phyloP scores from a whole-genome alignment of 768 basidiomycete genomes.

The Termitomyces sp. region DNA sequence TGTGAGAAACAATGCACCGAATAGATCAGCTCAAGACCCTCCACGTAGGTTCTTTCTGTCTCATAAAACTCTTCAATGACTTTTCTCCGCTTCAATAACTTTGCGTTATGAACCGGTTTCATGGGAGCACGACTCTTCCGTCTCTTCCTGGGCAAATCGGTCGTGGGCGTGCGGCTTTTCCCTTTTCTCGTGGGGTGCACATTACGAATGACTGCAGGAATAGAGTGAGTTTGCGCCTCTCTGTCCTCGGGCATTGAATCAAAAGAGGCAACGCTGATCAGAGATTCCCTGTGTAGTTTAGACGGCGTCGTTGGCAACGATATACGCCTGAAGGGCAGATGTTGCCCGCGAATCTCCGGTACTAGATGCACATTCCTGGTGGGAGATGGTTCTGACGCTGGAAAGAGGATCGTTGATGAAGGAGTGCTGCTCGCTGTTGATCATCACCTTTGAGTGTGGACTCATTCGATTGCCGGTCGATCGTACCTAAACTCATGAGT shows the following conservation, averaged over 20 bases:
- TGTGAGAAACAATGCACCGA: slow-evolving; percentile 43
- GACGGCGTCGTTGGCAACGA: slow-evolving; percentile 54
- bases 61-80: slow-evolving; percentile 79
- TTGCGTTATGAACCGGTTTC: slow-evolving; percentile 43
- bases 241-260: slow-evolving; percentile 65
- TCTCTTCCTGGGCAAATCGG: slow-evolving; percentile 37
- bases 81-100: slow-evolving; percentile 56
- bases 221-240: slow-evolving; percentile 17
- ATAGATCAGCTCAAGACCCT: slow-evolving; percentile 81
- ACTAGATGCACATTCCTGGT: slow-evolving; percentile 15
- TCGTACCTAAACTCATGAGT: slow-evolving; percentile 6
- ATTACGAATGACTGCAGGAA: slow-evolving; percentile 30
- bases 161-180: slow-evolving; percentile 32
- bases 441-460: not conserved
- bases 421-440: slow-evolving; percentile 10
- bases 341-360: slow-evolving; percentile 37
- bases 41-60: slow-evolving; percentile 78
- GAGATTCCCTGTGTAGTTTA: slow-evolving; percentile 55
- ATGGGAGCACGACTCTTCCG: slow-evolving; percentile 31
- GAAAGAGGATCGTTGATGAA: slow-evolving; percentile 24
- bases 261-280: slow-evolving; percentile 69
- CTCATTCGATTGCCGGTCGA: not conserved
- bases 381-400: slow-evolving; percentile 19
- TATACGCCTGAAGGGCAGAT: slow-evolving; percentile 62
- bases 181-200: slow-evolving; percentile 22